These are phyloP conservation scores for Teratosphaeria pseudoeucalypti DNA, from an alignment of 2,329 filamentous ascomycete species.

Conservation along the genomic window DNA sequence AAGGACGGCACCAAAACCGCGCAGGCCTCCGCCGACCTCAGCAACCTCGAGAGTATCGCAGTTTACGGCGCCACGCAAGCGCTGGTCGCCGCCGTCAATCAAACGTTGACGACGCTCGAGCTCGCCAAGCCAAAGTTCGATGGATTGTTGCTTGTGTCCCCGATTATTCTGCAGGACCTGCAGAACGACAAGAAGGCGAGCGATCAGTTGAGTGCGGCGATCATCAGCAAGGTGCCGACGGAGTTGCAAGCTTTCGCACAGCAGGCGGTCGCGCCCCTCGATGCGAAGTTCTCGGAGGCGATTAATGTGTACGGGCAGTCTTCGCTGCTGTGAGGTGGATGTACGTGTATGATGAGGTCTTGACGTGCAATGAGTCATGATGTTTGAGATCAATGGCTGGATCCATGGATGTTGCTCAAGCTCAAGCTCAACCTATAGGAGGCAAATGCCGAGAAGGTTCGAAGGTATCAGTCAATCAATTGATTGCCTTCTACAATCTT, in stretches of 20 bases:
- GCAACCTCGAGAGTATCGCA: neutral
- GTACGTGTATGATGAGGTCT: neutral
- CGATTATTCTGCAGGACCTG: neutral
- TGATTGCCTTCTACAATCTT: too few relatives aligned
- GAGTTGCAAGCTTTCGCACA: neutral
- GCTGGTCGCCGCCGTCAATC: neutral
- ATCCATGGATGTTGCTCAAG: neutral
- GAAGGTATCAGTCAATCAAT: too few relatives aligned
- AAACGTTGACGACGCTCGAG: slow-evolving; percentile 3
- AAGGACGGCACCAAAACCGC: slow-evolving; percentile 2
- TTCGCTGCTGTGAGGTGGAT: neutral
- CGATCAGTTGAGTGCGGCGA: slow-evolving; percentile 1
- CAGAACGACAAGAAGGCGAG: neutral
- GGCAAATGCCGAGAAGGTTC: too few relatives aligned
- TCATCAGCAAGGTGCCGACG: slow-evolving; percentile 9
- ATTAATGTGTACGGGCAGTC: neutral
- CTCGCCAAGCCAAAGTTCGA: slow-evolving; percentile 4
- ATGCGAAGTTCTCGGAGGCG: neutral
- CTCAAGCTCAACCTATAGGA: too few relatives aligned
- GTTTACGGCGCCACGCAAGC: neutral
- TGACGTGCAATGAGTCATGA: neutral
- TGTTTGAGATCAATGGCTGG: neutral
- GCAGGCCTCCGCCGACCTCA: slow-evolving; percentile 1
- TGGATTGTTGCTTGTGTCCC: neutral
- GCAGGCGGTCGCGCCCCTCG: neutral